Evolutionary conservation across 2,329 filamentous ascomycete species (phyloP).

Genomic region (Aphanoascus verrucosus): DNA sequence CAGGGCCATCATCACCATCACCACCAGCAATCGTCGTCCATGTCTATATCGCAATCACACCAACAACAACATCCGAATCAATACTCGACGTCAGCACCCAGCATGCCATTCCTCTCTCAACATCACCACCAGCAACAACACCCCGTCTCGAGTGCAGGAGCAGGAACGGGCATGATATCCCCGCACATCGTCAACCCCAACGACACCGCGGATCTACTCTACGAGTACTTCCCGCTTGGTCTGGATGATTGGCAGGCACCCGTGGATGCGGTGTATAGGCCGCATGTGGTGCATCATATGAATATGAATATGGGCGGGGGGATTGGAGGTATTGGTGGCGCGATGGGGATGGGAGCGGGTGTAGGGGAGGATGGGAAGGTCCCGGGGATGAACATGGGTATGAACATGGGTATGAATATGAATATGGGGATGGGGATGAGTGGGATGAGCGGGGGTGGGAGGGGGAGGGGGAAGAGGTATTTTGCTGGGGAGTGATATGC

Average conservation of each 20-base stretch:
- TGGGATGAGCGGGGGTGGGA: no score
- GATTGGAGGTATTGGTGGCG: no score
- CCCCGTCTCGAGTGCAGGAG: no score
- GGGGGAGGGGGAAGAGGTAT: no score
- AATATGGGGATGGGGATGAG: no score
- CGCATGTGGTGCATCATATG: slow-evolving; percentile 88
- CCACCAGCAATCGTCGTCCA: slow-evolving; percentile 25
- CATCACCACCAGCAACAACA: slow-evolving; percentile 16
- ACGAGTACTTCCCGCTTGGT: slow-evolving; percentile 89
- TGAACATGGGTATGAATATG: no score
- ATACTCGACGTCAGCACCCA: slow-evolving; percentile 22
- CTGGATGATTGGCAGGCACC: slow-evolving; percentile 87
- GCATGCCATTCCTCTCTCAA: slow-evolving; percentile 25
- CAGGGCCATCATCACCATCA: slow-evolving; percentile 3
- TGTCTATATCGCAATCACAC: slow-evolving; percentile 18
- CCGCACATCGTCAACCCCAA: slow-evolving; percentile 41
- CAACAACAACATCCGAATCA: no score
- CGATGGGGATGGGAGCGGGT: no score
- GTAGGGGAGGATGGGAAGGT: no score
- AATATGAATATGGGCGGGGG: no score
- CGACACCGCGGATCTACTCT: slow-evolving; percentile 66
- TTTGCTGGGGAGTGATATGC: slow-evolving; percentile 43
- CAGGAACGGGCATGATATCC: slow-evolving; percentile 43
- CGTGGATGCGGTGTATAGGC: slow-evolving; percentile 79
- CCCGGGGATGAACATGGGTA: no score